phyloP scores from a whole-genome alignment of 805 yeast species.

The Ogataea pini region DNA sequence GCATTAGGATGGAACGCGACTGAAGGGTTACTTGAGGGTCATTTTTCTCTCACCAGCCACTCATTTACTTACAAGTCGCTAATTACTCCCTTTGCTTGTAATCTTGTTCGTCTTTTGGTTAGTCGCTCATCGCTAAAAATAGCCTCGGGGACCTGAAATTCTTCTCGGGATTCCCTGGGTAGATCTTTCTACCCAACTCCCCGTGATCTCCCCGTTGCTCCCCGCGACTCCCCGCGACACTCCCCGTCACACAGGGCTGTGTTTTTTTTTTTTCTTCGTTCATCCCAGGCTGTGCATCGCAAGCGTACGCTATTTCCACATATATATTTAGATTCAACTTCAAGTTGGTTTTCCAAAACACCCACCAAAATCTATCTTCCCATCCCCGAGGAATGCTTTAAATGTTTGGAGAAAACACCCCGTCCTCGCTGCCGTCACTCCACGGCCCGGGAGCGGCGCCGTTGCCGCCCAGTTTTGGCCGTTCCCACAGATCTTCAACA shows the following conservation, averaged over 20 bases:
- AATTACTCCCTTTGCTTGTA: too few species aligned
- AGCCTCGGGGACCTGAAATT: constrained; percentile 2
- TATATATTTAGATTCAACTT: constrained; percentile 2
- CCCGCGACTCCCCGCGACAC: background rate
- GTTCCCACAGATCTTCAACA: background rate
- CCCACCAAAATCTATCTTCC: too few species aligned
- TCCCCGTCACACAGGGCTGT: background rate
- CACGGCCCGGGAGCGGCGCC: background rate
- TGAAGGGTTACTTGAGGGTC: too few species aligned
- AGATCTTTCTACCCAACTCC: background rate
- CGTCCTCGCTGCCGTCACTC: constrained; percentile 3
- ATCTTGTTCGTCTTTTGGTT: too few species aligned
- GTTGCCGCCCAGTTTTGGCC: background rate
- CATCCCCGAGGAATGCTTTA: constrained; percentile 1
- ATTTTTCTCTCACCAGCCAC: too few species aligned
- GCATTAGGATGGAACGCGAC: too few species aligned
- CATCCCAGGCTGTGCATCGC: constrained; percentile 3
- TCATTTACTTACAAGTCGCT: too few species aligned
- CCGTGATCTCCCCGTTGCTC: background rate
- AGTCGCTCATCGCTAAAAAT: background rate
- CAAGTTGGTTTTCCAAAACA: background rate
- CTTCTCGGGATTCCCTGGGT: background rate
- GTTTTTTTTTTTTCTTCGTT: background rate
- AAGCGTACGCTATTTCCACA: constrained; percentile 3
- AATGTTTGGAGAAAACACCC: constrained; percentile 2